Conservation (phyloP, 2,329 filamentous ascomycete genomes). For the Aspergillus flavus region DNA sequence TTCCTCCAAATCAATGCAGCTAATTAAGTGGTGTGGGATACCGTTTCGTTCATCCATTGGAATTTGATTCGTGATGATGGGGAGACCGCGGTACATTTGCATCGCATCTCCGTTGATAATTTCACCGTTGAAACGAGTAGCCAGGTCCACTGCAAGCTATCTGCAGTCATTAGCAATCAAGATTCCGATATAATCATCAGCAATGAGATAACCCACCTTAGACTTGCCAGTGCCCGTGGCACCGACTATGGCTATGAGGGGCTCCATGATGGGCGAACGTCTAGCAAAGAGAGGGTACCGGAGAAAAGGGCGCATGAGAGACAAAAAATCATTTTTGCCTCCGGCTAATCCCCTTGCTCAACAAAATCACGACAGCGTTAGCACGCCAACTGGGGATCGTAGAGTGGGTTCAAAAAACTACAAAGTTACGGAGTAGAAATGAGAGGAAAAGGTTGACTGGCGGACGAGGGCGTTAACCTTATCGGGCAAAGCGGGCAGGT, state of each 20-base stretch:
- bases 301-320: constrained; percentile 32
- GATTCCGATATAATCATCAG: background rate
- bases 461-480: background rate
- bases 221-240: constrained; percentile 94
- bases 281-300: constrained; percentile 23
- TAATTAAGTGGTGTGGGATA: constrained; percentile 85
- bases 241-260: constrained; percentile 80
- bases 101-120: constrained; percentile 97
- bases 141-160: constrained; percentile 87
- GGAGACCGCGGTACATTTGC: constrained; percentile 91
- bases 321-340: constrained; percentile 14
- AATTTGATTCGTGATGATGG: constrained; percentile 95
- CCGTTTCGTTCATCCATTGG: constrained; percentile 72
- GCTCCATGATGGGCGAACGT: constrained; percentile 42
- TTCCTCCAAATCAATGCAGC: constrained; percentile 72
- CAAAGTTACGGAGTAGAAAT: background rate
- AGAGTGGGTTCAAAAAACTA: no score
- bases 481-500: background rate
- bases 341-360: background rate
- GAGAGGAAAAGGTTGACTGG: background rate
- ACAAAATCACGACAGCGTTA: background rate
- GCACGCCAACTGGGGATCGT: background rate
- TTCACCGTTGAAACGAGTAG: constrained; percentile 81
- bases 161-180: constrained; percentile 31
- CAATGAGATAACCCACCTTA: constrained; percentile 61